Evolutionary conservation across 2,329 filamentous ascomycete genomes (phyloP), one percentile per base, ranked within the genome.

Genomic region (Penicillium fuscoglaucum): DNA sequence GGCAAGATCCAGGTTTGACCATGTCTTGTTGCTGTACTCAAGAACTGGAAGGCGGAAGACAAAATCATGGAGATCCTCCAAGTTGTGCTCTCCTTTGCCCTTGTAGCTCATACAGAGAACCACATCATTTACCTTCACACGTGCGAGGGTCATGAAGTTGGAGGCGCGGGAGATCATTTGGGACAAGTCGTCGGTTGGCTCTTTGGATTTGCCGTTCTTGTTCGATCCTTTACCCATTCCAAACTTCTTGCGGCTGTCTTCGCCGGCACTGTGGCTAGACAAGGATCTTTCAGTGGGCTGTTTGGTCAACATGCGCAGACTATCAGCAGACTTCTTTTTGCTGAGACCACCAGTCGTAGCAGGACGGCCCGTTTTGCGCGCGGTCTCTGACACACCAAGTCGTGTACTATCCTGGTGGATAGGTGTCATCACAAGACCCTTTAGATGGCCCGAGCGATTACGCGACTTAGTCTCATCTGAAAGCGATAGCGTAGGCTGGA

Each of bases 11-110:
- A 99, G 84, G 73, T 98, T 99, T 7, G 92, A 97, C 95, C 95
- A 99, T 9, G 93, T 98, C 81, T 99, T 99, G 82, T 99, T 99
- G 63, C 91, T 87, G 79, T 96, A 98, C 74, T 99, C 95, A 47
- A 99, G 87, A 2, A 90, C 89, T 4, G 95, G 95, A 77, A 99
- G 86, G 35, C 91, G 88, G 84, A 99, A 99, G 49, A 99, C 95
- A 66, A 99, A 96, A 71, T 98, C 89, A 76, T 99, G 93, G 17
- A 99, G 89, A 74, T 99, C 96, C 77, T 97, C 92, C 57, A 99
- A 84, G 69, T 98, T 99, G 71, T 93, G 91, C 64, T 96, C 91
- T 45, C 93, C 91, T 73, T 92, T 96, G 70, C 96, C 95, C 75
- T 98, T 96, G 83, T 97, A 97, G 71, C 90, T 96, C 29, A 99